These are phyloP conservation scores for Teunomyces aglyptinius DNA, from an alignment of 805 yeast genomes.

Conservation along the genomic window DNA sequence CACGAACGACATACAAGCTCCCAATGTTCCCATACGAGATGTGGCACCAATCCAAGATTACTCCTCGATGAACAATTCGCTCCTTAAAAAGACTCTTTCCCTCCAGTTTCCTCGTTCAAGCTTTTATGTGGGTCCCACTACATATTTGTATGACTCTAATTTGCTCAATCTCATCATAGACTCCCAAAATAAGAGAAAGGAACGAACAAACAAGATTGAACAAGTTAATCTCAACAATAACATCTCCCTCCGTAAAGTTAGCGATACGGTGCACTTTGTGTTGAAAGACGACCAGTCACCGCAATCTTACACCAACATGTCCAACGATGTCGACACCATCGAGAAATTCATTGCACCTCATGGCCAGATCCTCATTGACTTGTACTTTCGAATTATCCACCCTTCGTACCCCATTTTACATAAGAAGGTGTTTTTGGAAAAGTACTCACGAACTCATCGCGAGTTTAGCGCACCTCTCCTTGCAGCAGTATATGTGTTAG, in stretches of 20 bases:
- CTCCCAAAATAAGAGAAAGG: conserved; percentile 21
- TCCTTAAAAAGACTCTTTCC: conserved; percentile 66
- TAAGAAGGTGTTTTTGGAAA: conserved; percentile 86
- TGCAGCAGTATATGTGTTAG: conserved; percentile 86
- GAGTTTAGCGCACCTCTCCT: conserved; percentile 88
- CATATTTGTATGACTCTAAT: conserved; percentile 68
- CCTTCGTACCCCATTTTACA: conserved; percentile 91
- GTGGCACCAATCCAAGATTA: conserved; percentile 67
- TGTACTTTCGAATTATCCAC: conserved; percentile 82
- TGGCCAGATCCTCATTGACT: conserved; percentile 75
- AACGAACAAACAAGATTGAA: conserved; percentile 44
- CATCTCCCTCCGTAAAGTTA: conserved; percentile 73
- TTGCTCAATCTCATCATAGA: conserved; percentile 60
- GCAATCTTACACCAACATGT: conserved; percentile 63
- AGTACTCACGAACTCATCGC: conserved; percentile 84
- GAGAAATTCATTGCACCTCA: conserved; percentile 89
- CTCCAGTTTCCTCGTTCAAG: conserved; percentile 88
- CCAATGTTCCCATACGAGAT: conserved; percentile 48
- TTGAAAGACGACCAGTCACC: conserved; percentile 79
- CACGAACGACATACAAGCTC: conserved; percentile 29
- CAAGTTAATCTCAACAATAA: conserved; percentile 72
- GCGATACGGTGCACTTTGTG: conserved; percentile 71
- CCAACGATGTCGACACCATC: conserved; percentile 76
- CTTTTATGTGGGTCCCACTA: conserved; percentile 84
- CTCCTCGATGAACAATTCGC: conserved; percentile 58